Evolutionary conservation across 2,329 filamentous ascomycete genomes (phyloP).

Genomic region (Aspergillus neoniger): DNA sequence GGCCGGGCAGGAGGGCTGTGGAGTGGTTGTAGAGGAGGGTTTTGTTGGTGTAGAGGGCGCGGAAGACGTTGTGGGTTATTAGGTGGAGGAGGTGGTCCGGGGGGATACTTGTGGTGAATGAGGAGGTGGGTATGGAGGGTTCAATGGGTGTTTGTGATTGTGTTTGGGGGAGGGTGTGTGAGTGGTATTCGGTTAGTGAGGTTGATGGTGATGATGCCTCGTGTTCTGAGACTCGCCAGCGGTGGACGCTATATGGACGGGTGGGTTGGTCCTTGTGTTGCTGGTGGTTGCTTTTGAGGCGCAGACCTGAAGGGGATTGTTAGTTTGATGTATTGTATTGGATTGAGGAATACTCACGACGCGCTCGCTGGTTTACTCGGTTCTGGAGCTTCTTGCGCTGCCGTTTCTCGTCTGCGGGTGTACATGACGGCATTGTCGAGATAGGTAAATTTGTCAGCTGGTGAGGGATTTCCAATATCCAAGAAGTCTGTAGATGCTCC

Average conservation of each 20-base stretch:
- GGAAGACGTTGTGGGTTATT: constrained; percentile 31
- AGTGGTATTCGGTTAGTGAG: not conserved
- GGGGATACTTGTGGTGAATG: not conserved
- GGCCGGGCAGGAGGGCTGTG: constrained; percentile 1
- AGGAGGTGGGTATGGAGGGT: not conserved
- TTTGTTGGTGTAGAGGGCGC: constrained; percentile 25
- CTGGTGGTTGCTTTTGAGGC: not conserved
- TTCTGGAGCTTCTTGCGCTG: constrained; percentile 19
- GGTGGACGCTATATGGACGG: constrained; percentile 11
- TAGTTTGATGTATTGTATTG: not conserved
- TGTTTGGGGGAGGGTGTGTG: not conserved
- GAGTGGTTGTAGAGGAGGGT: constrained; percentile 17
- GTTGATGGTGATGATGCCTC: not conserved
- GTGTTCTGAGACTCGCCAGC: constrained; percentile 15
- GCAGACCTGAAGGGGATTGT: not conserved
- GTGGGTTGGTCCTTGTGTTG: not conserved
- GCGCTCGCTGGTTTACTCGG: constrained; percentile 19
- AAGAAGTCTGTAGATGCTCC: not conserved
- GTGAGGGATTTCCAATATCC: too few relatives aligned
- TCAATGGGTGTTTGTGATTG: too few relatives aligned
- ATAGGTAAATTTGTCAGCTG: too few relatives aligned
- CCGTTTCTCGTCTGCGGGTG: constrained; percentile 1
- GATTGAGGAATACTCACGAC: constrained; percentile 4
- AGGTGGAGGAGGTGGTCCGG: constrained; percentile 27
- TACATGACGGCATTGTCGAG: not conserved